These are phyloP conservation scores for Leucoagaricus sp. DNA, from an alignment of 1,284 basidiomycete genomes.

Conservation along the genomic window DNA sequence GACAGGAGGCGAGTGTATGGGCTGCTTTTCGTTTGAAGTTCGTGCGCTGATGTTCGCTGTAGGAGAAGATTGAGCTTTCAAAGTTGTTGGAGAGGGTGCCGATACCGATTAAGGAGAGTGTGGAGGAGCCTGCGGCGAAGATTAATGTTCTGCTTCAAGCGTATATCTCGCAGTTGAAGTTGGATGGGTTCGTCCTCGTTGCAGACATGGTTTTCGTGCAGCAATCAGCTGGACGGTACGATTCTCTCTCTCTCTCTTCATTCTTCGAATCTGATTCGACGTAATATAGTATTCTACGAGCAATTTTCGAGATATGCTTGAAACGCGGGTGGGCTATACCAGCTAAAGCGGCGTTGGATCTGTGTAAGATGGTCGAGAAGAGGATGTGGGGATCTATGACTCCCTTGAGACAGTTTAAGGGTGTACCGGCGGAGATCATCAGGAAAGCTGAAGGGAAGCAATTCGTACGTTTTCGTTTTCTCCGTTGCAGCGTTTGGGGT, in stretches of 20 bases:
- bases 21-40: too few species aligned
- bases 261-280: slow-evolving; percentile 11
- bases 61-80: too few species aligned
- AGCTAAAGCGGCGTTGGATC: slow-evolving; percentile 85
- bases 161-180: slow-evolving; percentile 93
- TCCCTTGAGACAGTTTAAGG: slow-evolving; percentile 93
- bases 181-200: slow-evolving; percentile 94
- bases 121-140: slow-evolving; percentile 96
- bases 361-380: slow-evolving; percentile 98
- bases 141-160: slow-evolving; percentile 97
- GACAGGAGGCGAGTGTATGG: too few species aligned
- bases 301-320: slow-evolving; percentile 97
- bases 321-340: slow-evolving; percentile 98
- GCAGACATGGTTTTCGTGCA: slow-evolving; percentile 99
- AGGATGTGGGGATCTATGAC: slow-evolving; percentile 99
- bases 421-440: slow-evolving; percentile 85
- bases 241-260: slow-evolving; percentile 58
- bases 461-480: slow-evolving; percentile 63
- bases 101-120: slow-evolving; percentile 97
- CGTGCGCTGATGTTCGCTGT: too few species aligned
- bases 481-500: slow-evolving; percentile 1
- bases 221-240: slow-evolving; percentile 52
- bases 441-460: slow-evolving; percentile 96
- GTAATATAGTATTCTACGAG: slow-evolving; percentile 59
- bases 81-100: slow-evolving; percentile 93